phyloP scores from a whole-genome alignment of 768 basidiomycete genomes.

The Termitomyces titanicus region DNA sequence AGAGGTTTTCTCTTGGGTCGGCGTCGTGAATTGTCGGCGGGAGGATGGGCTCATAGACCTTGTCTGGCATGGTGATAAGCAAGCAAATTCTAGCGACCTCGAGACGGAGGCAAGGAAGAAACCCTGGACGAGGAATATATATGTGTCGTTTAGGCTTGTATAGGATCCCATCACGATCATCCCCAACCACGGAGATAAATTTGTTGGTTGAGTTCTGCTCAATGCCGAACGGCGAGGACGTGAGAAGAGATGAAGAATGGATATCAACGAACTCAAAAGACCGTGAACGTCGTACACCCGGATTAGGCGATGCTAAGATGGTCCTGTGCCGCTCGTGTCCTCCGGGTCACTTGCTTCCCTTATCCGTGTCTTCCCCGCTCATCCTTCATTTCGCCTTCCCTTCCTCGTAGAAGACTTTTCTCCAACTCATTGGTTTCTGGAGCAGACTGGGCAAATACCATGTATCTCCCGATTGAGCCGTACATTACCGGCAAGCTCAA shows the following conservation, averaged over 20 bases:
- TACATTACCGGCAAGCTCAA: constrained; percentile 63
- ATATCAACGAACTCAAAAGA: background rate
- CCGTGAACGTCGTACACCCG: too few relatives aligned
- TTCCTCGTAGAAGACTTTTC: background rate
- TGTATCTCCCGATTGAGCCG: constrained; percentile 71
- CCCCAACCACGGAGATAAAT: background rate
- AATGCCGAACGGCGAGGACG: background rate
- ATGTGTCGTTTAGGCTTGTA: background rate
- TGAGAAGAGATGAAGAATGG: background rate
- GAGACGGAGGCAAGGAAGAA: constrained; percentile 2
- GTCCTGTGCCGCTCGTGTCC: background rate
- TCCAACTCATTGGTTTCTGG: background rate
- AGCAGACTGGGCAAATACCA: constrained; percentile 18
- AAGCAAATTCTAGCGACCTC: too few relatives aligned
- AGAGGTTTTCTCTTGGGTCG: constrained; percentile 34
- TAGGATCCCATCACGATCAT: background rate
- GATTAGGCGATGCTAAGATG: constrained; percentile 10
- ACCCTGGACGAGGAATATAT: background rate
- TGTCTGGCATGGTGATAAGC: constrained; percentile 15
- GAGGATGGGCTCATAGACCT: constrained; percentile 32
- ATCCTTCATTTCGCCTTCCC: background rate
- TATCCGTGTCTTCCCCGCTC: background rate
- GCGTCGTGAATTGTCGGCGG: constrained; percentile 24
- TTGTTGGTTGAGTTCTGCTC: background rate
- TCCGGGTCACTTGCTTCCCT: background rate